Conservation (phyloP, 78 protist species). For the Protostelium mycophagum region DNA sequence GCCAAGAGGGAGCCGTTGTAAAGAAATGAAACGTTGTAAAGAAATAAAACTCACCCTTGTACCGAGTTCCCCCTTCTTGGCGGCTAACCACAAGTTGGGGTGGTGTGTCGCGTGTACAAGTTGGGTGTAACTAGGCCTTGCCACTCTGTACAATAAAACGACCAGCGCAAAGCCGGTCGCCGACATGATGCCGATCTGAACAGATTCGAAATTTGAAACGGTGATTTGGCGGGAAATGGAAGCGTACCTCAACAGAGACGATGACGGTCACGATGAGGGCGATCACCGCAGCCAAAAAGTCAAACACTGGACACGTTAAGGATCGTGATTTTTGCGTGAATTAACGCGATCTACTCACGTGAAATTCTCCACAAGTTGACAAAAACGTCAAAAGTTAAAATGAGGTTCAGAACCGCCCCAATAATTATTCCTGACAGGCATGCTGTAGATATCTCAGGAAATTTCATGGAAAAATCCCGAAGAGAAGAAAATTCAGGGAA, state of each 20-base stretch:
- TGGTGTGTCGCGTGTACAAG: not conserved
- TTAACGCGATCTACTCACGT: not conserved
- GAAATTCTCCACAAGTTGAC: not conserved
- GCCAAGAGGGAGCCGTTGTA: no score
- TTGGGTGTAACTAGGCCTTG: not conserved
- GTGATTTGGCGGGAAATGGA: not conserved
- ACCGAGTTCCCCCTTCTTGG: not conserved
- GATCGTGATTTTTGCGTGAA: no score
- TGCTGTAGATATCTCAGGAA: not conserved
- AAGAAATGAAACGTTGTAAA: no score
- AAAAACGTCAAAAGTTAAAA: not conserved
- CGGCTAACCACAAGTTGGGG: not conserved
- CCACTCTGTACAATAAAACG: not conserved
- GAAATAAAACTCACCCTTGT: not conserved
- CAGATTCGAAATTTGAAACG: not conserved
- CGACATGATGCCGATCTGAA: not conserved
- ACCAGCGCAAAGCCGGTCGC: not conserved
- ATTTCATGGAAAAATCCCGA: no score
- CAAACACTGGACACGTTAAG: not conserved
- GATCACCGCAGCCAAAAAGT: not conserved
- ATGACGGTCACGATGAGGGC: not conserved
- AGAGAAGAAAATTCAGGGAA: not conserved
- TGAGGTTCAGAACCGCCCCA: not conserved
- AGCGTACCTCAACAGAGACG: not conserved
- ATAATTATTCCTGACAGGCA: not conserved